These are phyloP conservation scores for Tulasnella sp. DNA, from an alignment of 768 basidiomycete species.

Conservation along the genomic window DNA sequence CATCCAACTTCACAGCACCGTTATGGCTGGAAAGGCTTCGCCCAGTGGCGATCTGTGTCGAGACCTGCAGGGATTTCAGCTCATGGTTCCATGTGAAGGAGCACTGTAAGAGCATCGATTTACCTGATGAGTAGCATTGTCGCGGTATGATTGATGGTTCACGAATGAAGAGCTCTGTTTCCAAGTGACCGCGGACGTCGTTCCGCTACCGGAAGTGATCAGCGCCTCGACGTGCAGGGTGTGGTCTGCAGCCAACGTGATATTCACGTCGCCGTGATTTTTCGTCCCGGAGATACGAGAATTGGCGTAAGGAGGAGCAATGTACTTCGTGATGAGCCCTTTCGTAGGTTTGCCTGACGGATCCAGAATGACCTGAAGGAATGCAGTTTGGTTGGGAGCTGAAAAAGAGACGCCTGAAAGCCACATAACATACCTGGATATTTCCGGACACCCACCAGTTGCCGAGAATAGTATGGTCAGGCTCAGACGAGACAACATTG, in stretches of 20 bases:
- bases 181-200: conserved; percentile 41
- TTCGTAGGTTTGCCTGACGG: not conserved
- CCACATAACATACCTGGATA: conserved; percentile 34
- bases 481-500: conserved; percentile 61
- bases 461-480: conserved; percentile 48
- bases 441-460: conserved; percentile 48
- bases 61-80: not conserved
- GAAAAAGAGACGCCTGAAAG: not conserved
- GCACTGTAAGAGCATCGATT: conserved; percentile 32
- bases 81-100: not conserved
- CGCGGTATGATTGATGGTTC: conserved; percentile 50
- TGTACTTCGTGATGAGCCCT: not conserved
- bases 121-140: conserved; percentile 36
- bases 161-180: conserved; percentile 48
- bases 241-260: conserved; percentile 51
- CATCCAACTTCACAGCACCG: conserved; percentile 32
- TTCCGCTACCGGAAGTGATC: conserved; percentile 51
- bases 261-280: conserved; percentile 29
- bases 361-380: not conserved
- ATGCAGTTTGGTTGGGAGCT: not conserved
- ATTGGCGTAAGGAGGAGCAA: not conserved
- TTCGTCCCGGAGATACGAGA: not conserved
- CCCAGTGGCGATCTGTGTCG: conserved; percentile 38
- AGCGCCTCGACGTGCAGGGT: conserved; percentile 49
- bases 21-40: conserved; percentile 39